Percentiles rank a stretch among this genome's conserved stretches.
Conservation (phyloP, 202 grass and related monocot species). For the Hordeum pubiflorum region DNA sequence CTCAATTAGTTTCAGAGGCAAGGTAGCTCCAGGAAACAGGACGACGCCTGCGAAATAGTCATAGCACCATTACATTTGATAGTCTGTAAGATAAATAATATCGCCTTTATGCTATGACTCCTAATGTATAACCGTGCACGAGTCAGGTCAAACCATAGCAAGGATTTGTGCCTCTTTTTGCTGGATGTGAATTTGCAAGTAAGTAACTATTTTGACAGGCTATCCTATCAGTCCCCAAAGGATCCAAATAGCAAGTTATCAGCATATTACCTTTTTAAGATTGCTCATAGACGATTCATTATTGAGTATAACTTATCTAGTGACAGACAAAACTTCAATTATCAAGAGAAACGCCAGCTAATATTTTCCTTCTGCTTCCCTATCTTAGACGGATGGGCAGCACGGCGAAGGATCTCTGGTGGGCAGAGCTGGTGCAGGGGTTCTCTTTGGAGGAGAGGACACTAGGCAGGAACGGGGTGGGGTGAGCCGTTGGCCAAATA, state of each 20-base stretch:
- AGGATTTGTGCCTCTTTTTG: slow-evolving; percentile 15
- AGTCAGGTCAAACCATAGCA: background rate
- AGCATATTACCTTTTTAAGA: background rate
- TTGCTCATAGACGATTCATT: background rate
- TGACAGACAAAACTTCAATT: slow-evolving; percentile 8
- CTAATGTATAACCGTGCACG: background rate
- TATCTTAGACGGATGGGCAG: background rate
- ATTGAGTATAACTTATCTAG: background rate
- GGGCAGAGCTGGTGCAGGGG: background rate
- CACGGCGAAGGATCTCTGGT: background rate
- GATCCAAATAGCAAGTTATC: background rate
- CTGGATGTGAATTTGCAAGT: background rate
- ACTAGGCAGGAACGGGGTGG: background rate
- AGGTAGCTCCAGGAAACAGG: slow-evolving; percentile 87
- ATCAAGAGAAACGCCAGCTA: background rate
- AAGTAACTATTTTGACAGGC: slow-evolving; percentile 1
- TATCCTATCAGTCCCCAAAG: background rate
- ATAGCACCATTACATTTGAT: slow-evolving; percentile 6
- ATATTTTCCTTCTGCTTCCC: background rate
- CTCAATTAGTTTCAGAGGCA: slow-evolving; percentile 80
- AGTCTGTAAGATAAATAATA: background rate
- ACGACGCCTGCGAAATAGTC: slow-evolving; percentile 60
- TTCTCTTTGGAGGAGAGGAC: background rate
- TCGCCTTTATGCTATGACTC: background rate
- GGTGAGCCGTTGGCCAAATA: background rate